Percentiles rank a stretch among this genome's conserved stretches.
These are phyloP conservation scores for Allomyces macrogynus DNA, from an alignment of 192 early-diverging fungal species.

Conservation along the genomic window DNA sequence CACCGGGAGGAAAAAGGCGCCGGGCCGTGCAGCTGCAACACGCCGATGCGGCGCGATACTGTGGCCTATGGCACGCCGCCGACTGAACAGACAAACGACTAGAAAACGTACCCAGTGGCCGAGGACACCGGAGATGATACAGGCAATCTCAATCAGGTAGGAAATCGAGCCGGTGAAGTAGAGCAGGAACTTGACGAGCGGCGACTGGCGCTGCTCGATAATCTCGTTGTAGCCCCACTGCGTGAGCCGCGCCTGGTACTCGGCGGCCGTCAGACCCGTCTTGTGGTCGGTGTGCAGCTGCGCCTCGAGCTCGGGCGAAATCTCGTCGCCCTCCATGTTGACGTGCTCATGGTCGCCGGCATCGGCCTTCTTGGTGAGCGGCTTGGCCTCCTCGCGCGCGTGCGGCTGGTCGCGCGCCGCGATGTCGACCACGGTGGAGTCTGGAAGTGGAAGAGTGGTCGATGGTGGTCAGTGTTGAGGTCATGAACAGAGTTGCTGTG, in stretches of 20 bases:
- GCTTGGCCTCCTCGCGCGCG: too few species aligned
- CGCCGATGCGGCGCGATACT: too few species aligned
- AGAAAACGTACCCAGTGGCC: conserved; percentile 20
- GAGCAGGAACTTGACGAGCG: conserved; percentile 59
- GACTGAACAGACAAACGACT: neutral
- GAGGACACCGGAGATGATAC: conserved; percentile 55
- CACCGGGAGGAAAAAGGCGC: too few species aligned
- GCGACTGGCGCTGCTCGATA: conserved; percentile 59
- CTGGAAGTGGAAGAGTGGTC: too few species aligned
- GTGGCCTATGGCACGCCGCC: too few species aligned
- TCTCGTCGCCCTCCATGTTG: conserved; percentile 45
- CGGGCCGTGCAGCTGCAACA: too few species aligned
- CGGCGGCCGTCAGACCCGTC: conserved; percentile 50
- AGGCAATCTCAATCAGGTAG: conserved; percentile 74
- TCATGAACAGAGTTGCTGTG: too few species aligned
- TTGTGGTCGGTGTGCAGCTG: conserved; percentile 62
- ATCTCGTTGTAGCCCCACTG: conserved; percentile 66
- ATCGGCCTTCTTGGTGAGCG: conserved; percentile 16
- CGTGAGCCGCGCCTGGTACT: conserved; percentile 48
- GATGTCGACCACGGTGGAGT: too few species aligned
- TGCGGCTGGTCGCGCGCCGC: too few species aligned
- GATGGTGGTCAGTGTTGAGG: too few species aligned
- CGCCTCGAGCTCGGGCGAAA: conserved; percentile 60
- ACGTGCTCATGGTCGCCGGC: conserved; percentile 53
- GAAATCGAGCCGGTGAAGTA: conserved; percentile 83